A percentile compares a stretch with the other conserved stretches of the same genome.
These are phyloP conservation scores for Fusarium poae DNA, from an alignment of 2,329 filamentous ascomycete genomes.

Conservation along the genomic window DNA sequence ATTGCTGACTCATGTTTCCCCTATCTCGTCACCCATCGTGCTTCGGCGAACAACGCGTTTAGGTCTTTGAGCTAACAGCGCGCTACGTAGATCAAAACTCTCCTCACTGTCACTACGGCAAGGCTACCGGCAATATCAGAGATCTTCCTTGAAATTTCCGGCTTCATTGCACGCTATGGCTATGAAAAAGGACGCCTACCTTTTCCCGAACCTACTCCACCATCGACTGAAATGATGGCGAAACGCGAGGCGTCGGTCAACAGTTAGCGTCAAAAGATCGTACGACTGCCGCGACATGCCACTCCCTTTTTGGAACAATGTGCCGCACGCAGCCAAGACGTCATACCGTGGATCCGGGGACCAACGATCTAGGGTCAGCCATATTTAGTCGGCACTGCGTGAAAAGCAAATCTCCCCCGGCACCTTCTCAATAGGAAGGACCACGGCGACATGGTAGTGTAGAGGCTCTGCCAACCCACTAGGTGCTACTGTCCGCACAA, in stretches of 20 bases:
- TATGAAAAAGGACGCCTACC: conserved; percentile 19
- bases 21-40: conserved; percentile 15
- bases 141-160: conserved; percentile 17
- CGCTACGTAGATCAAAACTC: neutral
- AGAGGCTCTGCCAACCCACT: conserved; percentile 35
- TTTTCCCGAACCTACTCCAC: conserved; percentile 33
- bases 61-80: neutral
- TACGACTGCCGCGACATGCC: conserved; percentile 49
- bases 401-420: conserved; percentile 49
- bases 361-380: conserved; percentile 39
- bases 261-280: conserved; percentile 47
- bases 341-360: conserved; percentile 48
- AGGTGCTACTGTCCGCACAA: conserved; percentile 23
- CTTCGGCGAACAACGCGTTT: conserved; percentile 22
- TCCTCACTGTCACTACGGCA: conserved; percentile 7
- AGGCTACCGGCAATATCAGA: conserved; percentile 28
- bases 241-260: conserved; percentile 42
- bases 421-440: conserved; percentile 24
- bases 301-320: conserved; percentile 45
- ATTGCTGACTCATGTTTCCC: conserved; percentile 30
- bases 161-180: conserved; percentile 12
- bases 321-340: conserved; percentile 49
- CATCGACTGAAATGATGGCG: conserved; percentile 40
- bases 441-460: conserved; percentile 16
- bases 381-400: conserved; percentile 44